Conservation (phyloP, 768 basidiomycete genomes). For the Phylloporus arenicola region DNA sequence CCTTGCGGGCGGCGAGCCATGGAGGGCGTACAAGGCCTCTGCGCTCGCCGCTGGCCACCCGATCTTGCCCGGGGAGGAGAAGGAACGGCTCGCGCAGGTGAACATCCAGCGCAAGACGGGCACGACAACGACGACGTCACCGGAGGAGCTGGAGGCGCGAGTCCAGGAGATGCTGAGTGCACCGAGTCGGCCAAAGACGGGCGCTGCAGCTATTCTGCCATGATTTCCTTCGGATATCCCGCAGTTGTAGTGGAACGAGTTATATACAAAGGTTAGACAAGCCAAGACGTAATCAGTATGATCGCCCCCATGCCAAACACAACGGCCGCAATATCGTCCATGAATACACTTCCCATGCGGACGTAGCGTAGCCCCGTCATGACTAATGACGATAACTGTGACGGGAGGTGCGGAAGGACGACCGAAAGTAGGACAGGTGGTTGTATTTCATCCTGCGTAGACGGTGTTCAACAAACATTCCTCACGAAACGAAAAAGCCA, state of each 20-base stretch:
- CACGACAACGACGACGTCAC: conserved; percentile 7
- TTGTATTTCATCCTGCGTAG: conserved; percentile 48
- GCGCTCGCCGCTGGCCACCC: conserved; percentile 43
- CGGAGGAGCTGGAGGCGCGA: conserved; percentile 19
- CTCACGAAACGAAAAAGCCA: not conserved
- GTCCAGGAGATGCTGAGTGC: conserved; percentile 29
- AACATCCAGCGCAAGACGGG: conserved; percentile 10
- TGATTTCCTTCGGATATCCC: conserved; percentile 9
- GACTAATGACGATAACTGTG: conserved; percentile 58
- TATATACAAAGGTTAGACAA: conserved; percentile 21
- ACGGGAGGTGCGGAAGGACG: conserved; percentile 60
- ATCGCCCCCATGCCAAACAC: conserved; percentile 70
- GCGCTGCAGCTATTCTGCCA: conserved; percentile 37
- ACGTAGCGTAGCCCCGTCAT: conserved; percentile 61
- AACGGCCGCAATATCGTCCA: conserved; percentile 67
- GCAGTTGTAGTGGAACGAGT: not conserved
- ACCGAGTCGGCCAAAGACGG: conserved; percentile 30
- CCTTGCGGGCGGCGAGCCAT: conserved; percentile 51
- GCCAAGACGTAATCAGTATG: conserved; percentile 49
- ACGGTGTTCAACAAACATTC: conserved; percentile 3
- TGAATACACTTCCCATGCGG: conserved; percentile 58
- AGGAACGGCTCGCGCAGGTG: conserved; percentile 16
- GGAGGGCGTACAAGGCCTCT: conserved; percentile 52
- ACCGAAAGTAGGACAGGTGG: conserved; percentile 56
- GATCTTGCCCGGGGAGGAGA: conserved; percentile 43